Base-by-base conservation (phyloP, 73 alveolate genomes). In the Tetrahymena borealis region DNA sequence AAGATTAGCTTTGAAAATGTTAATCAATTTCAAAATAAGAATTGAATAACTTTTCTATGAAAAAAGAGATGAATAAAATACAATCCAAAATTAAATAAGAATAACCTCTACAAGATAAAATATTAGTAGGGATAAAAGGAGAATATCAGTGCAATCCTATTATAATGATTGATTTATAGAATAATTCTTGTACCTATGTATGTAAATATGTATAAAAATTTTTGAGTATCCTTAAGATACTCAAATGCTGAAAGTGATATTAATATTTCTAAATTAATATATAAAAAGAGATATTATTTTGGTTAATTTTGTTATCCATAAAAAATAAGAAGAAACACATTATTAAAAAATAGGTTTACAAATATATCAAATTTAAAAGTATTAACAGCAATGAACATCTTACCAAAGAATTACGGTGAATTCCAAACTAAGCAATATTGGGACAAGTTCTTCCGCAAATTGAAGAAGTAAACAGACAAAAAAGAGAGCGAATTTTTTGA, bases 371-470 rank as follows among this genome's bases (percentile, higher is more conserved):
- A 60, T 60, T 15, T 12, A 39, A 9, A 8, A 28, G 2, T n/a
- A 60, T 60, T 60, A 24, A 60, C 85, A 28, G 28, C n/a, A 60
- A 60, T 60, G 93, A 42, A 90, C 79, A 90, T 90, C 93, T 39
- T 93, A 33, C 95, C 95, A 31, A 39, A 79, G 32, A 35, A 79
- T 31, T 85, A 90, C 79, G 39, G 93, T 40, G 95, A 93, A 40
- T 93, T 93, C 41, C 33, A 79, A 90, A 39, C 77, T 40, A 39
- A 93, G 91, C 39, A 93, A 13, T 93, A 93, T 93, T 93, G 95
- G 95, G 37, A 93, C 28, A 37, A 90, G 90, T 93, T 93, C 78
- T 93, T 93, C 95, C 90, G 91, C 77, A 93, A 93, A 77, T 36
- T 93, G 8, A 93, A 93, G 90, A 93, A 93, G 91, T 90, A 93